A percentile compares a stretch with the other conserved stretches of the same genome.
These are phyloP conservation scores for Boletales sp. DNA, from an alignment of 768 basidiomycete genomes.

Conservation along the genomic window DNA sequence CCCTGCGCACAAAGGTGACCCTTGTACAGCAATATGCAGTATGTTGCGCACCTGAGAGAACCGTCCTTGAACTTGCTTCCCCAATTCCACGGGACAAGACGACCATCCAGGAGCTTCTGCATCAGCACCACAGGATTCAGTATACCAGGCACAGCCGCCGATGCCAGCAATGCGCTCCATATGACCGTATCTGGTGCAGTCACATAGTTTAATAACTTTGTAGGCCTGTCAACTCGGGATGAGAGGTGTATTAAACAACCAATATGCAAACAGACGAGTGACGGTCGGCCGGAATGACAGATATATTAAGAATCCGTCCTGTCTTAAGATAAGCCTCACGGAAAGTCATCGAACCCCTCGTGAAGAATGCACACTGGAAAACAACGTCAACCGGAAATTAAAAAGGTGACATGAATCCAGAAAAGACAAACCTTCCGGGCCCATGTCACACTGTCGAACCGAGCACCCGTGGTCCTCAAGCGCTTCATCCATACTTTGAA, in stretches of 20 bases:
- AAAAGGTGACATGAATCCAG: background rate
- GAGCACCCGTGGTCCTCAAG: constrained; percentile 84
- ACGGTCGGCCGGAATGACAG: constrained; percentile 85
- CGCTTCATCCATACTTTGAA: constrained; percentile 66
- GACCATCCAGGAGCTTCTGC: constrained; percentile 82
- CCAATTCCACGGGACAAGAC: constrained; percentile 89
- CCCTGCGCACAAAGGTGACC: constrained; percentile 41
- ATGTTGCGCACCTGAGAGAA: constrained; percentile 60
- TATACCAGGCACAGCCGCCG: constrained; percentile 94
- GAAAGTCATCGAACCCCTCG: constrained; percentile 91
- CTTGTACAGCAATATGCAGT: too few relatives aligned
- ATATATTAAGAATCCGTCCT: constrained; percentile 90
- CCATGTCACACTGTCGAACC: constrained; percentile 90
- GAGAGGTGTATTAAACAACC: constrained; percentile 1
- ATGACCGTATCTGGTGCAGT: constrained; percentile 92
- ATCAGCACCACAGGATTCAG: constrained; percentile 93
- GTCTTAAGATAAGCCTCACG: constrained; percentile 91
- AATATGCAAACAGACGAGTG: constrained; percentile 59
- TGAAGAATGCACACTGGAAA: constrained; percentile 78
- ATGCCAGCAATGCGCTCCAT: constrained; percentile 79
- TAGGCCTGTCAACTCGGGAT: constrained; percentile 54
- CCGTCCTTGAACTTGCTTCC: constrained; percentile 94
- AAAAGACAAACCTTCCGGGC: constrained; percentile 68
- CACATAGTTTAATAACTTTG: constrained; percentile 92
- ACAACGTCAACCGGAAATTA: background rate